phyloP scores from a whole-genome alignment of 305 asterid genomes.

The Fraxinus dipetala region DNA sequence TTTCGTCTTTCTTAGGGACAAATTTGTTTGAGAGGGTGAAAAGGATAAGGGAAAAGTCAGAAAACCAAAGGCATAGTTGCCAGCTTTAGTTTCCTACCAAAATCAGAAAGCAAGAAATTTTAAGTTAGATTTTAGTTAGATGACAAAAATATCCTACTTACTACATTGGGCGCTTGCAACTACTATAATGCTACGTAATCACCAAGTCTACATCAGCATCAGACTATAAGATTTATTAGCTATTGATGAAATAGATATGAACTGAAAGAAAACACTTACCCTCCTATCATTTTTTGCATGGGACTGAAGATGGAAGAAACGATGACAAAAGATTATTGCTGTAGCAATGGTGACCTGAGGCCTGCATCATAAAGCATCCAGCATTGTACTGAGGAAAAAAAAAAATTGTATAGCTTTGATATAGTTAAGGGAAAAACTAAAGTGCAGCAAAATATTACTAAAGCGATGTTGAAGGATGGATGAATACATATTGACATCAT shows the following conservation, averaged over 20 bases:
- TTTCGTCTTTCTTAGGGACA: background rate
- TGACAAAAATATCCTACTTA: slow-evolving; percentile 1
- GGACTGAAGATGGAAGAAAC: slow-evolving; percentile 95
- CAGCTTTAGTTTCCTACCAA: background rate
- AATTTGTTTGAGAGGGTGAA: background rate
- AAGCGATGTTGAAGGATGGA: background rate
- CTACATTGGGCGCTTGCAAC: background rate
- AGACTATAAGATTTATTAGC: slow-evolving; percentile 11
- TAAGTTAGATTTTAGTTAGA: background rate
- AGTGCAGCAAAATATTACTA: slow-evolving; percentile 7
- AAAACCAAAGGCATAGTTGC: background rate
- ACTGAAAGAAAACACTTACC: slow-evolving; percentile 43
- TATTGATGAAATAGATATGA: slow-evolving; percentile 4
- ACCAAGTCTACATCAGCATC: slow-evolving; percentile 3
- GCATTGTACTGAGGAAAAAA: slow-evolving; percentile 2
- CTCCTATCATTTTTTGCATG: slow-evolving; percentile 83
- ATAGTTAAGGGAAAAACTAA: slow-evolving; percentile 10
- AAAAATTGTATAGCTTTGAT: background rate
- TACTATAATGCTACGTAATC: background rate
- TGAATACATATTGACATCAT: background rate
- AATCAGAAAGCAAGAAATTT: slow-evolving; percentile 9
- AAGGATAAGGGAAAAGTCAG: background rate
- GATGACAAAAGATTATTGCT: slow-evolving; percentile 92
- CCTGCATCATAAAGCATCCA: slow-evolving; percentile 56
- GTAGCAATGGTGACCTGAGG: slow-evolving; percentile 98